Evolutionary conservation across 768 basidiomycete genomes (phyloP), one percentile per base, ranked within the genome.

Genomic region (Tylopilus sp.): DNA sequence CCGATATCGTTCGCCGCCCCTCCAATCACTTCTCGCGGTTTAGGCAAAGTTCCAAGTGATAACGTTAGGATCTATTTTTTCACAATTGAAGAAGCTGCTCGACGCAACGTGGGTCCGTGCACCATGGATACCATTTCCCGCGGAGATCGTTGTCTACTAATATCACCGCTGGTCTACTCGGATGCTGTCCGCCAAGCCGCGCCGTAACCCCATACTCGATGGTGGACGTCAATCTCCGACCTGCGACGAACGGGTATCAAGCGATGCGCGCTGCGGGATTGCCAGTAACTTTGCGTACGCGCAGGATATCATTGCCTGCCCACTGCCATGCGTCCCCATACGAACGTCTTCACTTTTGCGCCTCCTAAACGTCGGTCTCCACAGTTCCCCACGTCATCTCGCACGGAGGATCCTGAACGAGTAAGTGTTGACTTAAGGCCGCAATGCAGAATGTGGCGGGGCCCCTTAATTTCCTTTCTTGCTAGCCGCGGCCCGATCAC

Each of bases 61-160:
- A 55, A 64, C 63, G 61, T 64, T 53, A 52, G 57, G 52, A 48
- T 43, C 52, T 52, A 38, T 49, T 57, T 49, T 57, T 65, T 65
- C 33, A 46, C 54, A 60, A 54, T 43, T 58, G 53, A 21, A 45
- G 53, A 53, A 55, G 59, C 30, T 33, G 53, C 44, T 56, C 56
- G 48, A 65, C 31, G 52, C 58, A 60, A 60, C 65, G 66, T 68
- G 64, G 54, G 53, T 28, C 19, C 38, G 41, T 55, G 62, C 62
- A 40, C 44, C 65, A 66, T 67, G 65, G 66, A 66, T 60, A 67
- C 65, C 46, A 33, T 60, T 60, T 65, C 63, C 65, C 65, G 65
- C 65, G 65, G 65, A 68, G 61, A 63, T 63, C 63, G 53, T 48
- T 60, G 41, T 21, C 52, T 17, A 30, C 47, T 50, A 55, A 48